Base-by-base conservation (phyloP, 441 rosid species). In the Biscutella auriculata region DNA sequence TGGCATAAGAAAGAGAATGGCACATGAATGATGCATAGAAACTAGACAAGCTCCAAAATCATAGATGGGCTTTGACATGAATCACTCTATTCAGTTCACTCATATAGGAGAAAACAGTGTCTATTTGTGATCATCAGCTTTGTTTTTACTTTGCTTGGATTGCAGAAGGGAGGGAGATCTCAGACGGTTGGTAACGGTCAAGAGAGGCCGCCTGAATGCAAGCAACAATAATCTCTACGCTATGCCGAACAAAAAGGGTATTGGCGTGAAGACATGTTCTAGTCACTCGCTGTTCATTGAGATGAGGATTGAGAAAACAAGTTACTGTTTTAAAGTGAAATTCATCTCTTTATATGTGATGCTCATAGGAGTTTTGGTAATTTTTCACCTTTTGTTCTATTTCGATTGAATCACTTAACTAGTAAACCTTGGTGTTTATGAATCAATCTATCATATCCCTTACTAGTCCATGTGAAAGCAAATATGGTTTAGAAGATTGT, bases 191-290 rank as follows among this genome's bases (percentile, higher is more conserved):
- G 74, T 48, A 51, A 41, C 0, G 82, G 64, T 62, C 77, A 75
- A 74, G 95, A 87, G 77, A 70, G 84, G 67, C 95, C 95, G 62
- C 83, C 93, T 0, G 95, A 84, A 36, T 89, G 93, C 97, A 89
- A 84, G 88, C 97, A 82, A 57, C 93, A 89, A 72, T 89, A 64
- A 53, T 35, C 54, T 33, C 49, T 35, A 21, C 6, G 8, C 28
- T 42, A 36, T 33, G 27, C 53, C 6, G 34, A 21, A 15, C 9
- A 23, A 23, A 61, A 21, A 21, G 4, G 14, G 23, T 19, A 19
- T 44, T 28, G 41, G 41, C 30, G 50, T 16, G 55, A 19, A n/a
- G 49, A 19, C 28, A 48, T 16, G 16, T 43, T 35, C 16, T 5
- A 16, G 35, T 14, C 44, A 6, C 32, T 49, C 12, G 8, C 9